Conservation (phyloP, 495 filamentous ascomycete species). For the Letharia columbiana region DNA sequence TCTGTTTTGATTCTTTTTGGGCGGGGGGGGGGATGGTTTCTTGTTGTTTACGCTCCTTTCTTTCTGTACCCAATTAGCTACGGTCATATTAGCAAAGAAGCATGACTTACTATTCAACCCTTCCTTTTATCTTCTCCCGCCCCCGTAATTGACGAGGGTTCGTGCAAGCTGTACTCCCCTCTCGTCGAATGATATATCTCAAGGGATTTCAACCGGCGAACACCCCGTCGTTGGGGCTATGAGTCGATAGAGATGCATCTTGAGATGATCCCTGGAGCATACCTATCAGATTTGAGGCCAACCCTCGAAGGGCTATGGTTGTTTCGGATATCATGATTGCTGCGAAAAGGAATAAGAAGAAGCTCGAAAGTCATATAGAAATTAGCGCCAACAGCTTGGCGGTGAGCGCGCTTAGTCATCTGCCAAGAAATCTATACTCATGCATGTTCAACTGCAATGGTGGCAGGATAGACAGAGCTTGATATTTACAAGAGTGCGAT, state of each 20-base stretch:
- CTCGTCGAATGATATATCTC: constrained; percentile 33
- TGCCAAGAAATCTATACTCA: background rate
- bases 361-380: background rate
- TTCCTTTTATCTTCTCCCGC: background rate
- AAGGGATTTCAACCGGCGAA: constrained; percentile 41
- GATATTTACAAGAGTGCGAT: background rate
- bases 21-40: background rate
- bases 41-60: background rate
- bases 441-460: no score
- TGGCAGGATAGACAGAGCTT: background rate
- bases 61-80: background rate
- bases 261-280: constrained; percentile 24
- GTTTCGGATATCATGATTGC: constrained; percentile 17
- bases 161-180: constrained; percentile 22
- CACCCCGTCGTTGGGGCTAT: constrained; percentile 75
- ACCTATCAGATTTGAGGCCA: background rate
- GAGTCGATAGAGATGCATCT: constrained; percentile 37
- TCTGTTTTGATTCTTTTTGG: constrained; percentile 17
- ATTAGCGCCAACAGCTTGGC: constrained; percentile 9
- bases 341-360: background rate
- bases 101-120: background rate
- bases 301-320: constrained; percentile 16
- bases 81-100: background rate
- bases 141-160: constrained; percentile 1
- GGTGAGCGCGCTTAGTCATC: background rate